Evolutionary conservation across 2,329 filamentous ascomycete genomes (phyloP).

Genomic region (Podosphaera aphanis): DNA sequence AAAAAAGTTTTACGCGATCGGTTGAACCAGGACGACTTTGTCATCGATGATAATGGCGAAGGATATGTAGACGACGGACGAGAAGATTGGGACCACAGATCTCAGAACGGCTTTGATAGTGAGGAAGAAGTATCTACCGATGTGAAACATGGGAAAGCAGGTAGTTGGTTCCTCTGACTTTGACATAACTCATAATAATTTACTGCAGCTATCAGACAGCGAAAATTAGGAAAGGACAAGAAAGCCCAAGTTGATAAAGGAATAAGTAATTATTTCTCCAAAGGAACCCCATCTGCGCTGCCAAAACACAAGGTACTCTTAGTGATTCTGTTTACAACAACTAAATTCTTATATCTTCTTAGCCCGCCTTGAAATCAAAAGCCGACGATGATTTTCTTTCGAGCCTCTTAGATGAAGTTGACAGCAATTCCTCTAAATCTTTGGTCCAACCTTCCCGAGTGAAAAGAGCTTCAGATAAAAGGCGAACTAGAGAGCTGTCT

Average conservation of each 20-base stretch:
- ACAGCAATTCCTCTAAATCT: slow-evolving; percentile 47
- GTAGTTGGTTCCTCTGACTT: slow-evolving; percentile 5
- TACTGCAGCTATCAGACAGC: slow-evolving; percentile 52
- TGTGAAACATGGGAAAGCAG: slow-evolving; percentile 25
- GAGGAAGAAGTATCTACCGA: slow-evolving; percentile 35
- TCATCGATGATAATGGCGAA: slow-evolving; percentile 93
- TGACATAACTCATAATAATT: neutral
- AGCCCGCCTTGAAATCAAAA: slow-evolving; percentile 50
- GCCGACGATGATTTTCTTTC: slow-evolving; percentile 77
- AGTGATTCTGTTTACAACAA: neutral
- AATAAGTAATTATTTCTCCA: slow-evolving; percentile 86
- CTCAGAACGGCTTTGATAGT: slow-evolving; percentile 49
- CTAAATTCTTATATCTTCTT: slow-evolving; percentile 9
- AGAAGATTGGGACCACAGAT: slow-evolving; percentile 59
- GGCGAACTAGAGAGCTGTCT: slow-evolving; percentile 59
- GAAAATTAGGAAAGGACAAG: slow-evolving; percentile 66
- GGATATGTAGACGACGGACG: slow-evolving; percentile 92
- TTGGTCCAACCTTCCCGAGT: slow-evolving; percentile 34
- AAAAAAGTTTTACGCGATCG: slow-evolving; percentile 83
- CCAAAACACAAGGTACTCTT: slow-evolving; percentile 55
- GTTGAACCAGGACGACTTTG: slow-evolving; percentile 86
- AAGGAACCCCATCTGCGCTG: slow-evolving; percentile 39
- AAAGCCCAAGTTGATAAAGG: slow-evolving; percentile 72
- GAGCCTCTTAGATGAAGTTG: slow-evolving; percentile 66
- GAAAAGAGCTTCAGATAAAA: slow-evolving; percentile 50